Evolutionary conservation across 1,139 yeast species (phyloP), one percentile per base, ranked within the genome.

Genomic region (Kodamaea anthophila): DNA sequence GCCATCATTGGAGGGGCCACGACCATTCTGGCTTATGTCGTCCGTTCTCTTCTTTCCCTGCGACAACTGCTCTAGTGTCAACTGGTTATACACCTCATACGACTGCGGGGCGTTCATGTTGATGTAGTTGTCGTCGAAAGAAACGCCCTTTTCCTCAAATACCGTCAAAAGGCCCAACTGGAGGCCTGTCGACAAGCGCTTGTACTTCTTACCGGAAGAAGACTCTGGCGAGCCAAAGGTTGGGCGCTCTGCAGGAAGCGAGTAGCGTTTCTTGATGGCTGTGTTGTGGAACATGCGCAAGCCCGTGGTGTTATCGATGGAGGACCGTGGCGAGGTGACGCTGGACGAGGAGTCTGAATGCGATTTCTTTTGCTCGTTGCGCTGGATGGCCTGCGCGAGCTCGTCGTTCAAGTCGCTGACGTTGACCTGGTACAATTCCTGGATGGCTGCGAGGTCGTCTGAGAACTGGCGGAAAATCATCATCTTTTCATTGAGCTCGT

Each of bases 151-250:
- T 8, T 5, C 25, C 43, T 64, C 70, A 33, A 61, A 44, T 1
- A 65, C 70, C 1, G 70, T 64, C 18, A 64, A 43, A 21, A 65
- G 44, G 1, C 68, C 65, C n/a, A 65, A 41, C 36, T 54, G 67
- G 18, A 65, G 44, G 1, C 72, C 71, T 2, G 60, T 50, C 2
- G 70, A 62, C 21, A 53, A 41, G 20, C 68, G 43, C 23, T 58
- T 60, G 28, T 51, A 50, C 33, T 53, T 51, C 42, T 51, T 53
- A 3, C 51, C 55, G 16, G 40, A 33, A 35, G 43, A 38, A 9
- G 21, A 9, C 9, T 24, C 31, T 21, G 28, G 24, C 6, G 26
- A 9, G 18, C 16, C 13, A 18, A 19, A 20, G n/a, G n/a, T n/a
- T n/a, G n/a, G n/a, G 25, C 24, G 11, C 18, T 23, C 16, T 4